These are phyloP conservation scores for Cicer chorassanicum DNA, from an alignment of 306 rosid genomes.

Conservation along the genomic window DNA sequence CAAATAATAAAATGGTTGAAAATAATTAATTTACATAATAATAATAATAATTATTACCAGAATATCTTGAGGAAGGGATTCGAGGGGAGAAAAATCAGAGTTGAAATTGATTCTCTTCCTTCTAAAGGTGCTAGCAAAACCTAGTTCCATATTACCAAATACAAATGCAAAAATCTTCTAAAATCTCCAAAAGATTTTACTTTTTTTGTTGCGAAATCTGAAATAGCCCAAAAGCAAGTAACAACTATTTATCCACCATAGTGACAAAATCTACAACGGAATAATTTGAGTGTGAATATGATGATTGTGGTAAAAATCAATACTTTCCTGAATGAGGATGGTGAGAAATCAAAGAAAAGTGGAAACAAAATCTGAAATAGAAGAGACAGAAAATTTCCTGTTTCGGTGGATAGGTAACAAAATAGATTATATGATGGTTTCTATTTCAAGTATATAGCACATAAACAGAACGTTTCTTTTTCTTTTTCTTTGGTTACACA, in stretches of 20 bases:
- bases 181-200: background rate
- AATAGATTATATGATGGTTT: background rate
- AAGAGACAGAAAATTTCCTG: background rate
- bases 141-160: conserved; percentile 42
- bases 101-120: conserved; percentile 54
- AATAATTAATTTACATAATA: too few relatives aligned
- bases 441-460: background rate
- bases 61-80: conserved; percentile 73
- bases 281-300: background rate
- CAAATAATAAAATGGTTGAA: too few relatives aligned
- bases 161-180: background rate
- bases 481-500: too few relatives aligned
- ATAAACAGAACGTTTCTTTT: too few relatives aligned
- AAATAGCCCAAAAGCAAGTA: background rate
- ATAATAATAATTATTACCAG: conserved; percentile 54
- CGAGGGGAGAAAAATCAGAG: conserved; percentile 50
- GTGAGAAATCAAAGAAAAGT: background rate
- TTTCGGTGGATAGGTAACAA: background rate
- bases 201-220: conserved; percentile 13
- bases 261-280: background rate
- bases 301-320: background rate
- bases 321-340: conserved; percentile 19
- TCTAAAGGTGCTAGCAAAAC: conserved; percentile 50
- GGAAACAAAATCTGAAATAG: conserved; percentile 1
- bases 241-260: conserved; percentile 16